phyloP scores from a whole-genome alignment of 352 stramenopile genomes.

The Pythium folliculosum region DNA sequence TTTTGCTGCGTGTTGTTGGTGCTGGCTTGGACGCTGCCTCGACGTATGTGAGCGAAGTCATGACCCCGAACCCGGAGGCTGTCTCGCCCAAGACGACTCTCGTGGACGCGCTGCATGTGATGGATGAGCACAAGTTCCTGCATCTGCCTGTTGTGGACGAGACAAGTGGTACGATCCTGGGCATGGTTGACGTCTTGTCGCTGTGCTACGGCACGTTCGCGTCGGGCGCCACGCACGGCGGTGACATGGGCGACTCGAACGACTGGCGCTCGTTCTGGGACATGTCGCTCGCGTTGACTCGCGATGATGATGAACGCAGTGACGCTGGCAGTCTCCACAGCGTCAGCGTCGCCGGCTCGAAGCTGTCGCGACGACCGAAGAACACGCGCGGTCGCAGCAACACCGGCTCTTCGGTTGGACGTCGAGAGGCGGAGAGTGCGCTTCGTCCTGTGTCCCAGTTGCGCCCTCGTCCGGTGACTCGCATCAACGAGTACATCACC shows the following conservation, averaged over 20 bases:
- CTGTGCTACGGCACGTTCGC: slow-evolving; percentile 89
- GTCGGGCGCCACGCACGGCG: slow-evolving; percentile 51
- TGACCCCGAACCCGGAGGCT: slow-evolving; percentile 96
- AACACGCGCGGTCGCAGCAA: slow-evolving; percentile 37
- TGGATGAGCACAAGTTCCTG: slow-evolving; percentile 98
- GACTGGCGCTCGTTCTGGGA: slow-evolving; percentile 91
- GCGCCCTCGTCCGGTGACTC: slow-evolving; percentile 73
- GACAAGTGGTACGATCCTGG: slow-evolving; percentile 65
- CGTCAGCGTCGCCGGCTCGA: slow-evolving; percentile 59
- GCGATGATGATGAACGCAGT: slow-evolving; percentile 75
- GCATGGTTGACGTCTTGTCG: slow-evolving; percentile 88
- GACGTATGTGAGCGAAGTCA: slow-evolving; percentile 92
- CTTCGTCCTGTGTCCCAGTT: slow-evolving; percentile 81
- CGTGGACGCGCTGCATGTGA: slow-evolving; percentile 96
- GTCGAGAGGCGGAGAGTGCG: slow-evolving; percentile 60
- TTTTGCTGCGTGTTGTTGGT: slow-evolving; percentile 94
- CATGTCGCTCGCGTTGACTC: slow-evolving; percentile 77
- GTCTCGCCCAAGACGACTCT: slow-evolving; percentile 92
- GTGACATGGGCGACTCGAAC: slow-evolving; percentile 51
- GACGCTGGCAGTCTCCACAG: slow-evolving; percentile 54
- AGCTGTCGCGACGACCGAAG: slow-evolving; percentile 34
- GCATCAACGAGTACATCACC: slow-evolving; percentile 87
- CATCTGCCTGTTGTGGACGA: slow-evolving; percentile 95
- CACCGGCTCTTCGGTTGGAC: slow-evolving; percentile 50
- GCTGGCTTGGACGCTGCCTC: slow-evolving; percentile 88